phyloP scores from a whole-genome alignment of 2,329 filamentous ascomycete genomes.

The Microdochium nivale region DNA sequence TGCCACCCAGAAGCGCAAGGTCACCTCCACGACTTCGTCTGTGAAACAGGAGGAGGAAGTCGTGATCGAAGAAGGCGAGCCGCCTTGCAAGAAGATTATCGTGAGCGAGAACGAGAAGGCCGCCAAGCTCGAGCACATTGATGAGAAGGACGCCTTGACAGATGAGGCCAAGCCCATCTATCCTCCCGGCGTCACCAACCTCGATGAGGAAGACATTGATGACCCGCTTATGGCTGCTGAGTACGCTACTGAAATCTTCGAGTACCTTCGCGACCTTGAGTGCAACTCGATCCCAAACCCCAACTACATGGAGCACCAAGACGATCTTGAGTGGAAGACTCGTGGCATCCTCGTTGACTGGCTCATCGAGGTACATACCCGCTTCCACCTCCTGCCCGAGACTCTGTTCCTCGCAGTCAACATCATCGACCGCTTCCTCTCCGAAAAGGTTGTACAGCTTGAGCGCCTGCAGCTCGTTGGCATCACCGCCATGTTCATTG shows the following conservation, averaged over 20 bases:
- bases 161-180: constrained; percentile 21
- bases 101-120: constrained; percentile 39
- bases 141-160: constrained; percentile 20
- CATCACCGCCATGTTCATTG: constrained; percentile 98
- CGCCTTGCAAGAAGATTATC: constrained; percentile 56
- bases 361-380: constrained; percentile 96
- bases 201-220: constrained; percentile 81
- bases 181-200: constrained; percentile 44
- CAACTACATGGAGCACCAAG: constrained; percentile 90
- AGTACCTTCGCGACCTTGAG: constrained; percentile 87
- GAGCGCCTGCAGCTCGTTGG: constrained; percentile 94
- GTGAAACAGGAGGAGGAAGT: constrained; percentile 49
- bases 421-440: constrained; percentile 96
- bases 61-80: constrained; percentile 53
- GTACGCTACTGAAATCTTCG: constrained; percentile 95
- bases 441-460: constrained; percentile 88
- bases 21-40: constrained; percentile 38
- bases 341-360: constrained; percentile 95
- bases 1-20: constrained; percentile 59
- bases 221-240: constrained; percentile 98
- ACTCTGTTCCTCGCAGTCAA: constrained; percentile 96
- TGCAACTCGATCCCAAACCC: constrained; percentile 72
- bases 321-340: constrained; percentile 97
- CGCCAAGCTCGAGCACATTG: constrained; percentile 18
- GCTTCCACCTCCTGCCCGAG: constrained; percentile 91